Evolutionary conservation across 176 grass and related monocot genomes (phyloP), one percentile per base, ranked within the genome.

Genomic region (Musa acuminata): DNA sequence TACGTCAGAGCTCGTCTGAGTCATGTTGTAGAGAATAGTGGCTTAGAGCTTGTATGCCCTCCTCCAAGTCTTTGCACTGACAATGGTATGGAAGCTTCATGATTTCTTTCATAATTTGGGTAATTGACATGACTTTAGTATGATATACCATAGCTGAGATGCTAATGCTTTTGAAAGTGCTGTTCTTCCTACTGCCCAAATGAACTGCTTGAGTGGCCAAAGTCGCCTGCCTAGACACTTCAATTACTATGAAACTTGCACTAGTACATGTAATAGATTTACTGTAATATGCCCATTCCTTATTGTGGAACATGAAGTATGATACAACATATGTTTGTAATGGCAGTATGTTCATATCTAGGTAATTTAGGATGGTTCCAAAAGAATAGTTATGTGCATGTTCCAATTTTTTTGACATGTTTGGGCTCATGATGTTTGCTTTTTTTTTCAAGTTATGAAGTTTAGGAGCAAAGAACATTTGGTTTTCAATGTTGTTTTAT

Each of bases 1-100:
- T 93, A 89, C 72, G 86, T 97, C 69, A 87, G 87, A 84, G 77
- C 83, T 81, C 81, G 80, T 60, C 79, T 97, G 67, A 86, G 79
- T 85, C 58, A 87, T 72, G 67, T 97, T 60, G 83, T 83, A 64
- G 80, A 79, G 52, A 84, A 77, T 57, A 93, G 91, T 85, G 82
- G 78, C 73, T 79, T 97, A 51, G 60, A 83, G 78, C 87, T 97
- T 19, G 72, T 93, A 69, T 89, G 77, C 16, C 94, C 94, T 87
- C 94, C 94, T 75, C 87, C 94, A 75, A 83, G 77, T 53, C 94
- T 97, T 67, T 97, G 94, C 80, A 97, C 94, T 66, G 94, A 97
- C 74, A 97, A 97, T 83, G 94, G 94, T 97, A 89, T 69, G 35
- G 68, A 48, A 67, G 12, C 8, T 67, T 78, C 29, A 17, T 48